Percentiles rank a stretch among this genome's conserved stretches.
phyloP scores from a whole-genome alignment of 257 asterid species.

The Solanum virginianum region DNA sequence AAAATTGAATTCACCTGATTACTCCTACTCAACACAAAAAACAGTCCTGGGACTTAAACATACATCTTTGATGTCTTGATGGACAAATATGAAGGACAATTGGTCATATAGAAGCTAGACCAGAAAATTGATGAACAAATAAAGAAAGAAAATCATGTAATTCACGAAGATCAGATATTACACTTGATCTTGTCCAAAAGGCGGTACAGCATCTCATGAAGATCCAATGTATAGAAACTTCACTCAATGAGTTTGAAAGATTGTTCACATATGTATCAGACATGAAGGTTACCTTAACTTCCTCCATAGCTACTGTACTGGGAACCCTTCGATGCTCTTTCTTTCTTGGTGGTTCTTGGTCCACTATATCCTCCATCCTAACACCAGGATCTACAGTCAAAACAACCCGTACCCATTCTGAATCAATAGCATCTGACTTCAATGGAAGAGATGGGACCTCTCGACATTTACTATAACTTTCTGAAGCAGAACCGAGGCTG shows the following conservation, averaged over 20 bases:
- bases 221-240: background rate
- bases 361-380: conserved; percentile 89
- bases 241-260: background rate
- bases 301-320: conserved; percentile 96
- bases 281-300: conserved; percentile 65
- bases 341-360: conserved; percentile 81
- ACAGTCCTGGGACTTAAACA: background rate
- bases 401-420: conserved; percentile 37
- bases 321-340: conserved; percentile 99
- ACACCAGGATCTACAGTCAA: conserved; percentile 84
- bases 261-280: background rate
- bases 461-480: conserved; percentile 19
- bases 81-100: background rate
- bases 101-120: background rate
- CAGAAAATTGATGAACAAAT: background rate
- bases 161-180: background rate
- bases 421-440: conserved; percentile 24
- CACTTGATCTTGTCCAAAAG: background rate
- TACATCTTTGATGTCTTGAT: background rate
- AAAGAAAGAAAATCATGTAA: background rate
- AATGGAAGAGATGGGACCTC: conserved; percentile 34
- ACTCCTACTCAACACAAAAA: background rate
- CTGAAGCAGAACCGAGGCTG: conserved; percentile 8
- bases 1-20: background rate
- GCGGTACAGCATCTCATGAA: background rate